Conservation (phyloP, 129 eudicot species). For the Helianthus tuberosus region DNA sequence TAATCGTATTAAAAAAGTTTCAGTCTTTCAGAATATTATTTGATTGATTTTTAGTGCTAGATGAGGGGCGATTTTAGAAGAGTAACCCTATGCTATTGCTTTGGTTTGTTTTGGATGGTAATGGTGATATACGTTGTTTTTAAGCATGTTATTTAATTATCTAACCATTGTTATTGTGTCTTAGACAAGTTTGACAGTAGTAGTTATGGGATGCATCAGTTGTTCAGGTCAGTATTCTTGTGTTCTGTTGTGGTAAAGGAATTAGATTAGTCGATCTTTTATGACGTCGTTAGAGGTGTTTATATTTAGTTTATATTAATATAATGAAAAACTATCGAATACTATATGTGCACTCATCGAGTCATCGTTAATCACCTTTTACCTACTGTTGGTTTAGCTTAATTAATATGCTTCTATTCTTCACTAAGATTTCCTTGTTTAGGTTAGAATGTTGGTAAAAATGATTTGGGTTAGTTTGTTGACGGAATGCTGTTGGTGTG, state of each 20-base stretch:
- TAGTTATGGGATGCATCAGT: neutral
- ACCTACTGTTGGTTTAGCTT: conserved; percentile 11
- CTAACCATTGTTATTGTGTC: neutral
- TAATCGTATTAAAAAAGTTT: neutral
- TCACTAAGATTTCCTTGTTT: conserved; percentile 6
- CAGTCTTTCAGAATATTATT: neutral
- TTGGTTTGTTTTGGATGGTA: conserved; percentile 1
- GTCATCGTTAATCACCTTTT: neutral
- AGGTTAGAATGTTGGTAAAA: neutral
- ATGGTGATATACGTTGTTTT: neutral
- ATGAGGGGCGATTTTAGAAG: neutral
- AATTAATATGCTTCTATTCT: conserved; percentile 6
- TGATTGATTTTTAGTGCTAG: neutral
- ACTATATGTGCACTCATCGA: no score
- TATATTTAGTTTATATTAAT: neutral
- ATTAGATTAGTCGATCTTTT: neutral
- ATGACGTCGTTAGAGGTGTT: neutral
- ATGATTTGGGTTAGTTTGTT: neutral
- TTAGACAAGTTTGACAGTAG: neutral
- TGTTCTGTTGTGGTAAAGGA: conserved; percentile 2
- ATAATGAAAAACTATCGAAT: neutral
- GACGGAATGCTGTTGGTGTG: neutral
- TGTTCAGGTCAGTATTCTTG: neutral
- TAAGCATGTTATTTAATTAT: neutral
- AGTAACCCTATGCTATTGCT: conserved; percentile 10